Percentiles rank a stretch among this genome's conserved stretches.
Conservation (phyloP, 306 rosid species). For the Malus sieversii region DNA sequence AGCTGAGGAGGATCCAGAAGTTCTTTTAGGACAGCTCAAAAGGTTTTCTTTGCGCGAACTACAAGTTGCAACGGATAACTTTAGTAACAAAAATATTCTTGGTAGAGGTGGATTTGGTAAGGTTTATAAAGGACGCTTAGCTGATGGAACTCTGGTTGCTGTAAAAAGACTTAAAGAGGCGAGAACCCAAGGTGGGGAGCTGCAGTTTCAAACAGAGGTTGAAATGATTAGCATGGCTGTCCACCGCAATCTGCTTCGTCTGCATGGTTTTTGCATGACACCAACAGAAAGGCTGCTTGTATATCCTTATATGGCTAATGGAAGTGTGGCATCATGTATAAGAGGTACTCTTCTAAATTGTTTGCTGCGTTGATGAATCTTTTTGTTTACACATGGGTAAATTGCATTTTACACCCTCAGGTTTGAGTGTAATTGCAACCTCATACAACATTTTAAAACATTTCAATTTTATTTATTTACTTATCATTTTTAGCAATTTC, state of each 20-base stretch:
- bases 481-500: too few species aligned
- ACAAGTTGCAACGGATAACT: slow-evolving; percentile 83
- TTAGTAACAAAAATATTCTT: slow-evolving; percentile 66
- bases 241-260: slow-evolving; percentile 90
- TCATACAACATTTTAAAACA: too few species aligned
- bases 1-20: slow-evolving; percentile 57
- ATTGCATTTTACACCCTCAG: too few species aligned
- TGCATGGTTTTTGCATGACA: slow-evolving; percentile 91
- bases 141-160: slow-evolving; percentile 87
- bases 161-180: slow-evolving; percentile 90
- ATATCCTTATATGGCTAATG: slow-evolving; percentile 86
- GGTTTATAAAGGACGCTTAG: slow-evolving; percentile 89
- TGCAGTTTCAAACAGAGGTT: slow-evolving; percentile 91
- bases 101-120: slow-evolving; percentile 97
- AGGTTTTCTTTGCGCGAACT: slow-evolving; percentile 87
- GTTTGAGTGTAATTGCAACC: too few species aligned
- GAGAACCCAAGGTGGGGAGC: slow-evolving; percentile 78
- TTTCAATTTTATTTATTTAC: too few species aligned
- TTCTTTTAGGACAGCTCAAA: slow-evolving; percentile 86
- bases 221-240: slow-evolving; percentile 95
- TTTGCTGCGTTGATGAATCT: neutral
- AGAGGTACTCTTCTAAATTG: slow-evolving; percentile 48
- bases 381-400: neutral
- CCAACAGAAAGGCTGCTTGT: slow-evolving; percentile 93
- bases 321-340: slow-evolving; percentile 94